These are phyloP conservation scores for Zarea fungicola DNA, from an alignment of 2,329 filamentous ascomycete genomes.

Conservation along the genomic window DNA sequence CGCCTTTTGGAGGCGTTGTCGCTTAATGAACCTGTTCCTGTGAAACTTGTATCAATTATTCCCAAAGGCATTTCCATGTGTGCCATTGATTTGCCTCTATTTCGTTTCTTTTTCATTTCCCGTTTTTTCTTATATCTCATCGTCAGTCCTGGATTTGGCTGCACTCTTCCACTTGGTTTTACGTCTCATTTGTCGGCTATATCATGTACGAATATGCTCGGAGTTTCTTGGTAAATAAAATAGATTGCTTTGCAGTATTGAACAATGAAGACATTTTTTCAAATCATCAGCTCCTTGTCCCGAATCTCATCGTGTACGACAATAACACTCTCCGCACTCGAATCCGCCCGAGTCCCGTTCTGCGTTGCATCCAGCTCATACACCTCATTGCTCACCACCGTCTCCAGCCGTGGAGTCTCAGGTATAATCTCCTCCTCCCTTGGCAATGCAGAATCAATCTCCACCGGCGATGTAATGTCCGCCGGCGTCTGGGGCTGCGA, in stretches of 20 bases:
- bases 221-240: conserved; percentile 8
- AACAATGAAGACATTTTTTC: conserved; percentile 2
- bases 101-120: conserved; percentile 9
- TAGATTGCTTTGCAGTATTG: too few relatives aligned
- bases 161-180: too few relatives aligned
- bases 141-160: conserved; percentile 18
- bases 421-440: background rate
- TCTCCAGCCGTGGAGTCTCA: background rate
- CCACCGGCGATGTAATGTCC: conserved; percentile 48
- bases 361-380: conserved; percentile 1
- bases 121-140: background rate
- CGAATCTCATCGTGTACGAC: too few relatives aligned
- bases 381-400: background rate
- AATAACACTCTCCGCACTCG: too few relatives aligned
- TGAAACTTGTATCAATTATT: background rate
- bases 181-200: conserved; percentile 12
- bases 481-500: conserved; percentile 40
- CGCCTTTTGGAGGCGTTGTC: conserved; percentile 63
- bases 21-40: conserved; percentile 26
- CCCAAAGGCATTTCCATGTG: background rate
- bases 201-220: conserved; percentile 10
- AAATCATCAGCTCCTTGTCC: background rate
- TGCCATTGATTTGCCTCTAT: conserved; percentile 13
- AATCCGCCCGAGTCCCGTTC: too few relatives aligned
- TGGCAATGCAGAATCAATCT: conserved; percentile 41